These are phyloP conservation scores for Chenopodium album DNA, from an alignment of 148 eudicot genomes.

Conservation along the genomic window DNA sequence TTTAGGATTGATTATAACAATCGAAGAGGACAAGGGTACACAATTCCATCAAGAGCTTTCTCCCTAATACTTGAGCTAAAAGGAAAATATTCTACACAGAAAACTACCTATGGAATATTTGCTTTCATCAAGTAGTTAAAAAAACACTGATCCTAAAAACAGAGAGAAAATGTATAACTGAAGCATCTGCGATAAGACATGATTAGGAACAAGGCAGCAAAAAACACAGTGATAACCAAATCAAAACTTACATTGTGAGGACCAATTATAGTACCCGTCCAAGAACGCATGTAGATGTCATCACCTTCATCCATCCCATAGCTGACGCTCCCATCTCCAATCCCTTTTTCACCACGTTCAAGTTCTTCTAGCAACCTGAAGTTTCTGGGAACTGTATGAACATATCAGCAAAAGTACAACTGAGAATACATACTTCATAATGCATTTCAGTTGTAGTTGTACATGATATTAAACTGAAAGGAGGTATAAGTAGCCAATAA, in stretches of 20 bases:
- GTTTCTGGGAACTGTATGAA: constrained; percentile 46
- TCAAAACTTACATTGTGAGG: constrained; percentile 48
- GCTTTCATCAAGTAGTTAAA: background rate
- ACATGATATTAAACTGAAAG: background rate
- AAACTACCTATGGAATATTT: background rate
- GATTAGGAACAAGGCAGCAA: background rate
- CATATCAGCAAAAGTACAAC: constrained; percentile 12
- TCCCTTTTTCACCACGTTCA: constrained; percentile 65
- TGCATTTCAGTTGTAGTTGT: background rate
- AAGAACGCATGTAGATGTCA: constrained; percentile 67
- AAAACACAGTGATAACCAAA: background rate
- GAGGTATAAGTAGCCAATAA: background rate
- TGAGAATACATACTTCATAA: background rate
- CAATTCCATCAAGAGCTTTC: background rate
- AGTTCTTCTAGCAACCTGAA: constrained; percentile 57
- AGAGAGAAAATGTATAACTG: background rate
- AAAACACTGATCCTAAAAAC: background rate
- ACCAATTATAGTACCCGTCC: constrained; percentile 65
- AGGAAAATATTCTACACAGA: background rate
- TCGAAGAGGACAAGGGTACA: background rate
- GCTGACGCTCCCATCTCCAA: constrained; percentile 65
- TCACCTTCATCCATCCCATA: constrained; percentile 66
- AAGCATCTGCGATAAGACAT: background rate
- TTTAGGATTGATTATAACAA: background rate
- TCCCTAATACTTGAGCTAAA: background rate